Evolutionary conservation across 129 eudicot species (phyloP).

Genomic region (Solidago caesia): DNA sequence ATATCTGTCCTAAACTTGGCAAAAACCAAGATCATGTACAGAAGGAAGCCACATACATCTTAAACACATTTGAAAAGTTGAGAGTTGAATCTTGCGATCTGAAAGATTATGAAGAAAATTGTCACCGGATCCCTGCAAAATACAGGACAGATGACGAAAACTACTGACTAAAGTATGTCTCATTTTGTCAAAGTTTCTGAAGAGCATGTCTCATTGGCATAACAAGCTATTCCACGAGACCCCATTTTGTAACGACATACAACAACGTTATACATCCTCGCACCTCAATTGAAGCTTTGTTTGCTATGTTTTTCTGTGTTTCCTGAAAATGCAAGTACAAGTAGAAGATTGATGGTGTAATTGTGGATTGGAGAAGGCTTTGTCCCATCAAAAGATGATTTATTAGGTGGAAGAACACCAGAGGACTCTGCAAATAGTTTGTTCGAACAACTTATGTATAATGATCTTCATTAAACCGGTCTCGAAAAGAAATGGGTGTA

Average conservation of each 20-base stretch:
- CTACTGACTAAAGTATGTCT: conserved; percentile 11
- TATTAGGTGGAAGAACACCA: no score
- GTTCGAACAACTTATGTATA: conserved; percentile 25
- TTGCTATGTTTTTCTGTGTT: conserved; percentile 44
- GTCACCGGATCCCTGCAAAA: conserved; percentile 37
- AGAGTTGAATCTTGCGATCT: neutral
- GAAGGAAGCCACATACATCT: neutral
- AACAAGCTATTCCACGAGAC: conserved; percentile 20
- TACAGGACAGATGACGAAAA: neutral
- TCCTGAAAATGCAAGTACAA: conserved; percentile 32
- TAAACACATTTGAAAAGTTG: conserved; percentile 2
- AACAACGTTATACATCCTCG: conserved; percentile 19
- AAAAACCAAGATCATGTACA: conserved; percentile 9
- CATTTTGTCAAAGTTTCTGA: neutral
- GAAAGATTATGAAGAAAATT: conserved; percentile 24
- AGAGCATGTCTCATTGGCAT: conserved; percentile 24
- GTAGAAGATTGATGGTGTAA: conserved; percentile 41
- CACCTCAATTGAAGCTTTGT: conserved; percentile 27
- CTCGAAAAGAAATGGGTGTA: conserved; percentile 10
- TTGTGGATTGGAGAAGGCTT: conserved; percentile 54
- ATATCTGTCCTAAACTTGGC: conserved; percentile 17
- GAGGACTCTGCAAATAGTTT: conserved; percentile 20
- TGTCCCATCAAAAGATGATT: neutral
- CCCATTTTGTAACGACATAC: conserved; percentile 18
- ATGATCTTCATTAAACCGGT: conserved; percentile 29